A percentile compares a stretch with the other conserved stretches of the same genome.
Evolutionary conservation across 495 filamentous ascomycete genomes (phyloP).

Genomic region (Penicillium tannophilum): DNA sequence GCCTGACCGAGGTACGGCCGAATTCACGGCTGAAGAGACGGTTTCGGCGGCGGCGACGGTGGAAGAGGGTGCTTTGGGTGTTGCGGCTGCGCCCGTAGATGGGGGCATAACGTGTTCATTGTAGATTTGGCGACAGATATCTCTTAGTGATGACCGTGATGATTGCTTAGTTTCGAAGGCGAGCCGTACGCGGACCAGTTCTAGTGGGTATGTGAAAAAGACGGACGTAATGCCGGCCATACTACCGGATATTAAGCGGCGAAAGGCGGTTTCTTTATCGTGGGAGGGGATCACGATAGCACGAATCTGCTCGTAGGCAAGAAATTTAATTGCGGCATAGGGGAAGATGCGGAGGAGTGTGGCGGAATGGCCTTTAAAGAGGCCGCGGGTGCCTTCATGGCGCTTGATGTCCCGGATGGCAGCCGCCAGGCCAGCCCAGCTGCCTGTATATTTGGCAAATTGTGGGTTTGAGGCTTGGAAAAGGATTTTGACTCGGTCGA

Average conservation of each 20-base stretch:
- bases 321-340: constrained; percentile 95
- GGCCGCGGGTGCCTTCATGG: constrained; percentile 69
- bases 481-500: constrained; percentile 97
- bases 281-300: constrained; percentile 66
- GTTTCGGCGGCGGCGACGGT: constrained; percentile 36
- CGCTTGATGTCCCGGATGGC: constrained; percentile 84
- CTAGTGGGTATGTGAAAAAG: constrained; percentile 93
- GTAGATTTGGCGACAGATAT: constrained; percentile 83
- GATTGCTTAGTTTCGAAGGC: constrained; percentile 86
- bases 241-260: constrained; percentile 76
- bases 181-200: constrained; percentile 87
- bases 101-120: constrained; percentile 58
- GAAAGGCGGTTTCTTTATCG: constrained; percentile 76
- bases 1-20: constrained; percentile 61
- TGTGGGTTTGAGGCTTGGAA: constrained; percentile 95
- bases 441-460: constrained; percentile 87
- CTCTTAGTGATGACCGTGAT: constrained; percentile 62
- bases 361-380: constrained; percentile 92
- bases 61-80: constrained; percentile 28
- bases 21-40: constrained; percentile 40
- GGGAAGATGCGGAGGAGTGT: constrained; percentile 95
- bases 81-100: constrained; percentile 24
- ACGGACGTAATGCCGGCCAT: constrained; percentile 87
- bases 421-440: constrained; percentile 74
- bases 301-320: constrained; percentile 95